Evolutionary conservation across 2,329 filamentous ascomycete genomes (phyloP).

Genomic region (Didymella pinodella): DNA sequence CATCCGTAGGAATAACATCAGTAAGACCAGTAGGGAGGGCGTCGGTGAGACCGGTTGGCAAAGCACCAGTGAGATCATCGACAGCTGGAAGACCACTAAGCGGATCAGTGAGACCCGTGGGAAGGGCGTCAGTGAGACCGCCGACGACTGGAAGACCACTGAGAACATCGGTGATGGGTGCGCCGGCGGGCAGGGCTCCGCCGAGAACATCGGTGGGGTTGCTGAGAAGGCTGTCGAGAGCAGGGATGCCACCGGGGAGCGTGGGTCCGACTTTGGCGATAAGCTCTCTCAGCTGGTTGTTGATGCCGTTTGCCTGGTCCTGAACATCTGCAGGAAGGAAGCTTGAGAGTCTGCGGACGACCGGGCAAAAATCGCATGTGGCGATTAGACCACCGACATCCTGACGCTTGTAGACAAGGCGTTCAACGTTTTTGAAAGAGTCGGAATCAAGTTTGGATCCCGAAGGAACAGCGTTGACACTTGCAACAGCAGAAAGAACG

Average conservation of each 20-base stretch:
- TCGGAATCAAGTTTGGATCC: conserved; percentile 18
- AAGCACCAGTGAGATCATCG: neutral
- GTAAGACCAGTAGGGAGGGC: neutral
- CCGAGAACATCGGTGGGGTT: neutral
- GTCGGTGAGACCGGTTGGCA: too few species aligned
- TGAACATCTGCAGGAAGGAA: conserved; percentile 21
- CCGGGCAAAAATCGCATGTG: conserved; percentile 25
- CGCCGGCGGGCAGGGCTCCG: neutral
- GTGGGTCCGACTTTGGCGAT: conserved; percentile 18
- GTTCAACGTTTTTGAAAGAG: conserved; percentile 15
- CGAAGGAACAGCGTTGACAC: conserved; percentile 15
- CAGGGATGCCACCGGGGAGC: conserved; percentile 21
- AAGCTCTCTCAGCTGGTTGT: conserved; percentile 20
- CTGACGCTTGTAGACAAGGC: conserved; percentile 22
- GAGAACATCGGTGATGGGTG: neutral
- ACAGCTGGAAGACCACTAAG: too few species aligned
- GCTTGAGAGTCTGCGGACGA: conserved; percentile 18
- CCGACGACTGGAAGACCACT: neutral
- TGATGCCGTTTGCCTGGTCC: conserved; percentile 19
- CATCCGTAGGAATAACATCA: neutral
- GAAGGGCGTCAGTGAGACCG: neutral
- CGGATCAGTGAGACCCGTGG: neutral
- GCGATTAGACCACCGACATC: conserved; percentile 11
- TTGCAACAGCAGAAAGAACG: conserved; percentile 17
- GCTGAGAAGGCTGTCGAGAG: conserved; percentile 13